Evolutionary conservation across 305 asterid genomes (phyloP).

Genomic region (Fraxinus sp.): DNA sequence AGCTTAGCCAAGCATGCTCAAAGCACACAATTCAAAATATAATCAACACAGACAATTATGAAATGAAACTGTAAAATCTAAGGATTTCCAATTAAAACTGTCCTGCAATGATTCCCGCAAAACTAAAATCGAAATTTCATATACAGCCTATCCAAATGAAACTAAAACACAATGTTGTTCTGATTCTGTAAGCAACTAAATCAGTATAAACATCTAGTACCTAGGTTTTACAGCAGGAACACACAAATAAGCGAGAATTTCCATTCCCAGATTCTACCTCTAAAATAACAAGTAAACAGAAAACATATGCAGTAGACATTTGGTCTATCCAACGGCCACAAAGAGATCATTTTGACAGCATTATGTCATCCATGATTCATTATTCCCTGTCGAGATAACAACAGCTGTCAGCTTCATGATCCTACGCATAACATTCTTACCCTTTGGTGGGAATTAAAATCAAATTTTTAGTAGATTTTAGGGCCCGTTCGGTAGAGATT

Average conservation of each 20-base stretch:
- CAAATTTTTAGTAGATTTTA: not conserved
- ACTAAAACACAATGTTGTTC: slow-evolving; percentile 28
- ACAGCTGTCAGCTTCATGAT: slow-evolving; percentile 14
- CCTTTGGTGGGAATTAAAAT: not conserved
- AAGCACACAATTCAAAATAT: not conserved
- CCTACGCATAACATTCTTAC: not conserved
- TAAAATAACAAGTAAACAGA: slow-evolving; percentile 37
- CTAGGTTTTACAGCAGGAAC: slow-evolving; percentile 56
- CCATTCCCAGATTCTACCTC: slow-evolving; percentile 34
- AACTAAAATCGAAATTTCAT: slow-evolving; percentile 35
- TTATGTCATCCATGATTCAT: slow-evolving; percentile 33
- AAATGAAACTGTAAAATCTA: not conserved
- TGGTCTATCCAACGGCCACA: slow-evolving; percentile 25
- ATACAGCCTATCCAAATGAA: slow-evolving; percentile 41
- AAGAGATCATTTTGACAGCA: slow-evolving; percentile 4
- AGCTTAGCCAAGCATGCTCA: not conserved
- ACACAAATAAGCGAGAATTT: slow-evolving; percentile 41
- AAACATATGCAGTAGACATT: slow-evolving; percentile 21
- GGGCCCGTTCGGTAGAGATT: no score
- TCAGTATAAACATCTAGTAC: slow-evolving; percentile 56
- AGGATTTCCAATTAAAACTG: not conserved
- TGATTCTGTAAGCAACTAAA: slow-evolving; percentile 48
- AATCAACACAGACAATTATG: not conserved
- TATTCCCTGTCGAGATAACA: slow-evolving; percentile 37
- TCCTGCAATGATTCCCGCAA: slow-evolving; percentile 4